A percentile compares a stretch with the other conserved stretches of the same genome.
phyloP scores from a whole-genome alignment of 2,329 filamentous ascomycete species.

The Diplodia mutila region DNA sequence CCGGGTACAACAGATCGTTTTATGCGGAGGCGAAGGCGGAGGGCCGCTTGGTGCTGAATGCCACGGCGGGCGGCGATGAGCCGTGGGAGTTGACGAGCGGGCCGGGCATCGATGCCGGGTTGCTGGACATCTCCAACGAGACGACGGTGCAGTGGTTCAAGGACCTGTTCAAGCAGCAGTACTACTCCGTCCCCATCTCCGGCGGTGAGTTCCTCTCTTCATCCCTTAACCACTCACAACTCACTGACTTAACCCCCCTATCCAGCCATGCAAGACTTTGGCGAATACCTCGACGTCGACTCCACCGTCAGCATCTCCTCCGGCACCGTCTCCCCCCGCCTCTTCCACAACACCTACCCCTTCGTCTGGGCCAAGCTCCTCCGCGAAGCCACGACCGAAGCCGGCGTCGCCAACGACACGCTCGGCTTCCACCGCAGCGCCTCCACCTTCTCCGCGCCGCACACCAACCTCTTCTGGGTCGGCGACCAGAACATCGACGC shows the following conservation, averaged over 20 bases:
- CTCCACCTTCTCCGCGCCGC: slow-evolving; percentile 36
- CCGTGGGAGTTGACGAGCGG: slow-evolving; percentile 41
- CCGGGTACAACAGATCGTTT: slow-evolving; percentile 38
- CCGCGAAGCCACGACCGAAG: slow-evolving; percentile 34
- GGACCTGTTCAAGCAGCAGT: slow-evolving; percentile 38
- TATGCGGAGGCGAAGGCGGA: slow-evolving; percentile 39
- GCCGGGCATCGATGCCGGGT: slow-evolving; percentile 42
- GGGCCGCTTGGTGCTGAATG: slow-evolving; percentile 41
- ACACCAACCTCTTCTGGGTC: slow-evolving; percentile 46
- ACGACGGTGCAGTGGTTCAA: slow-evolving; percentile 39
- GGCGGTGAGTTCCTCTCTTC: slow-evolving; percentile 30
- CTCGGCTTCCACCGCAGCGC: slow-evolving; percentile 44
- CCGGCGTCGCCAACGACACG: slow-evolving; percentile 36
- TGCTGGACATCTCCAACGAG: slow-evolving; percentile 44
- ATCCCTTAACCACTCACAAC: not conserved
- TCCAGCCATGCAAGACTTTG: slow-evolving; percentile 42
- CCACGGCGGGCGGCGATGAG: slow-evolving; percentile 39
- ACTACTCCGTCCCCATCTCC: slow-evolving; percentile 42
- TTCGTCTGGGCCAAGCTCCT: slow-evolving; percentile 41
- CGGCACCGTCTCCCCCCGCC: slow-evolving; percentile 35
- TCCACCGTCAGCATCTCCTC: slow-evolving; percentile 35
- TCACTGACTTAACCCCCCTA: not conserved
- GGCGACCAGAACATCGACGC: slow-evolving; percentile 44
- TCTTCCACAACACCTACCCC: slow-evolving; percentile 44
- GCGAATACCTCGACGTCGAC: slow-evolving; percentile 42